Base-by-base conservation (phyloP, 1,284 basidiomycete species). In the Rhodotorula mucilaginosa region DNA sequence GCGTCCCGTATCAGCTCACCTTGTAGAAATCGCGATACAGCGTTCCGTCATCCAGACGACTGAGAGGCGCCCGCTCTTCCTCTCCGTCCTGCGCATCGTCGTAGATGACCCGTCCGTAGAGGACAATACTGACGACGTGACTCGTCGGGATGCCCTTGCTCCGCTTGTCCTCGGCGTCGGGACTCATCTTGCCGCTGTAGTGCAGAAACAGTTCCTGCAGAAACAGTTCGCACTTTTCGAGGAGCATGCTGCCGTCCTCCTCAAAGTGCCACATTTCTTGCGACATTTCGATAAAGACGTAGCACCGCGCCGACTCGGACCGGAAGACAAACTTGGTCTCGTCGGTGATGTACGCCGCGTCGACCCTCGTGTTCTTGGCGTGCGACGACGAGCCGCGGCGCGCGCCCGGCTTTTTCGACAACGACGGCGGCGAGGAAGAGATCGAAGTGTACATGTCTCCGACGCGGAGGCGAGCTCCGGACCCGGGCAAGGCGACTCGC, bases 181-280 rank as follows among this genome's bases (percentile, higher is more conserved):
- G 56, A 15, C 57, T 66, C 67, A 68, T 65, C 65, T 73, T 72
- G 61, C 71, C 71, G 47, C 59, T 54, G 65, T 64, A 70, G 58
- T 67, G 67, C 19, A 21, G 52, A 23, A 62, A 58, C 16, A 68
- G 79, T 80, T 78, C 73, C 80, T 84, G 82, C 76, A 97, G 93
- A 2, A 97, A 88, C 46, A 97, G 91, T 83, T 99, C 93, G 82
- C 92, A 97, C 5, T 93, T 87, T 81, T 96, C 93, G 63, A 68
- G 58, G 23, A 76, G 63, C 60, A 81, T 78, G 67, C 81, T 81
- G 29, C 97, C 97, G 77, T 98, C 96, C 64, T 93, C 93, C 67
- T 95, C 89, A 80, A 99, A 99, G 76, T 97, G 91, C 93, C 93
- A 99, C 72, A 97, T 88, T 80, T 99, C 97, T 65, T 70, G 63